Base-by-base conservation (phyloP, 331 rosid genomes). In the Malus hybrid region DNA sequence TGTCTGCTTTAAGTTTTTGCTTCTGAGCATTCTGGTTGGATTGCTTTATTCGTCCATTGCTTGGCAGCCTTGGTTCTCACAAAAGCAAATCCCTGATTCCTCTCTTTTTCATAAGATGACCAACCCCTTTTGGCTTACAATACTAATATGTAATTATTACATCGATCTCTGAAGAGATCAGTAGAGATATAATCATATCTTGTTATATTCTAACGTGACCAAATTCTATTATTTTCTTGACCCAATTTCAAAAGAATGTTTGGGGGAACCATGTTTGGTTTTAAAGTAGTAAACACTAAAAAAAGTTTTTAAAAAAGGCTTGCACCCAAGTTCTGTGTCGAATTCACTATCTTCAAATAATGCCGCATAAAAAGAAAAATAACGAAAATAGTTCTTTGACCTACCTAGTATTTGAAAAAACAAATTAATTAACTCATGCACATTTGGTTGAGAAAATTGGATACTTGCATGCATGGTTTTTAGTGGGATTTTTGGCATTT, bases 401-500 rank as follows among this genome's bases (percentile, higher is more conserved):
- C 89, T 65, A 32, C 56, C 56, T 16, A 50, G 56, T 50, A 3
- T 50, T 16, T 0, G 3, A 16, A 16, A 15, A 50, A 50, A 50
- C 20, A 50, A 50, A 9, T 42, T 42, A 42, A 42, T 42, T 42
- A 34, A 80, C 80, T 79, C 52, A 66, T 34, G 48, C 61, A 16
- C 75, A 61, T 36, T n/a, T n/a, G 83, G 86, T 81, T 79, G 65
- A 81, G 82, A 79, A 57, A 57, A 78, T 88, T 80, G 50, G 18
- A 18, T 19, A 62, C 80, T 67, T 81, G 67, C 79, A 86, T 81
- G 90, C 89, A 82, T 89, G 90, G 86, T 86, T 91, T 86, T 87
- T 82, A 80, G 92, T 83, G 91, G 71, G 70, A 67, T 83, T 89
- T 75, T 89, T 89, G 97, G 93, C 92, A 82, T 85, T 85, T 91